Evolutionary conservation across 805 yeast species (phyloP).

Genomic region (Yamadazyma laniorum): DNA sequence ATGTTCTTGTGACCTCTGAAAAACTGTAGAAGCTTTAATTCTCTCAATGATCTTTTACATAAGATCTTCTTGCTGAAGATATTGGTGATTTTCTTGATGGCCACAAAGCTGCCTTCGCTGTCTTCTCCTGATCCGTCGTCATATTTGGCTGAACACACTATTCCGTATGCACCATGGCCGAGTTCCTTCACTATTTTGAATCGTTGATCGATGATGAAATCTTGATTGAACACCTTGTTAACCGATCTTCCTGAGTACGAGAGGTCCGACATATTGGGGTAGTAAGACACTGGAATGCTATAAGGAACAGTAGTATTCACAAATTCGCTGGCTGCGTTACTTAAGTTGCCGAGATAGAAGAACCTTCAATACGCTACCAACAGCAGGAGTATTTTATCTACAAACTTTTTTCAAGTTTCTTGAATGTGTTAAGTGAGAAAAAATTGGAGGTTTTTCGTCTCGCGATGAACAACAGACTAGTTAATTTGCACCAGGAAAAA

Average conservation of each 20-base stretch:
- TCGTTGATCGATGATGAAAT: slow-evolving; percentile 84
- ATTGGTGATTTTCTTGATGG: slow-evolving; percentile 94
- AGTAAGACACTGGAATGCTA: no score
- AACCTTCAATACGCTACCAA: no score
- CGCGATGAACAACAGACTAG: no score
- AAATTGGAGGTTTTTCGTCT: no score
- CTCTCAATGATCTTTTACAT: slow-evolving; percentile 89
- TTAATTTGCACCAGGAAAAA: no score
- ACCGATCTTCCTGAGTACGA: slow-evolving; percentile 33
- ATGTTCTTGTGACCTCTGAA: slow-evolving; percentile 96
- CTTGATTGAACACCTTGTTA: slow-evolving; percentile 64
- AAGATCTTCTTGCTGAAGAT: slow-evolving; percentile 87
- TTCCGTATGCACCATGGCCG: slow-evolving; percentile 98
- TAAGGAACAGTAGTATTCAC: no score
- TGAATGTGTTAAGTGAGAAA: no score
- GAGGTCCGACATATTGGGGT: slow-evolving; percentile 6
- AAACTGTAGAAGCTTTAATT: slow-evolving; percentile 83
- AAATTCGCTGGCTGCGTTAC: no score
- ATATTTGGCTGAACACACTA: slow-evolving; percentile 91
- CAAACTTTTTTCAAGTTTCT: no score
- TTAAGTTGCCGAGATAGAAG: no score
- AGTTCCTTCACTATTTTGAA: slow-evolving; percentile 88
- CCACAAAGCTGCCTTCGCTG: slow-evolving; percentile 53
- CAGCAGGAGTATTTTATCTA: neutral
- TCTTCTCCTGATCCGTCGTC: slow-evolving; percentile 54